phyloP scores from a whole-genome alignment of 1,284 basidiomycete species.

The Ustilago trichophora region DNA sequence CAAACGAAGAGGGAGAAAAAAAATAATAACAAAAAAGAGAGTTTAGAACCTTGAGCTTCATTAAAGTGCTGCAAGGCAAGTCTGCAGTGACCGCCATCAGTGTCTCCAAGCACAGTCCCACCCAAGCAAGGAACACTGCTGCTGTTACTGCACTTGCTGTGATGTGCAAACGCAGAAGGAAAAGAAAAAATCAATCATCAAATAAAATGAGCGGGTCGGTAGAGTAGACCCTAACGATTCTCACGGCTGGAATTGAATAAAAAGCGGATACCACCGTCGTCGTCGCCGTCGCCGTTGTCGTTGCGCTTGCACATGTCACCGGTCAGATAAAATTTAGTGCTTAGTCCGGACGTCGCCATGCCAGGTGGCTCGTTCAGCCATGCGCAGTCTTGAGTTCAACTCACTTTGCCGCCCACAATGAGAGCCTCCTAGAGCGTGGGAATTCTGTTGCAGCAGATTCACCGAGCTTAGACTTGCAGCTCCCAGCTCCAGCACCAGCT shows the following conservation, averaged over 20 bases:
- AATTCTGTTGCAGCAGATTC: constrained; percentile 9
- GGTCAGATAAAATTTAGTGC: constrained; percentile 1
- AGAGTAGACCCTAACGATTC: not conserved
- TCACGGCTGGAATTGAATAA: constrained; percentile 15
- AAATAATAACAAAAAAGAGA: too few relatives aligned
- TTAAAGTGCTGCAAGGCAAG: too few relatives aligned
- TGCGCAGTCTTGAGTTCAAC: not conserved
- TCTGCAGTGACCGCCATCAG: too few relatives aligned
- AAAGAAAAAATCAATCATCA: too few relatives aligned
- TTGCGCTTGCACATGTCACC: not conserved
- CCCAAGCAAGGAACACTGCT: not conserved
- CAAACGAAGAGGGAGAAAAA: too few relatives aligned
- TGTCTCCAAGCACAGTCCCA: not conserved
- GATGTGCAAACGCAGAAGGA: too few relatives aligned
- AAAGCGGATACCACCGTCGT: constrained; percentile 8
- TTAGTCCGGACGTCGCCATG: not conserved
- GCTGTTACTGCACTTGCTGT: too few relatives aligned
- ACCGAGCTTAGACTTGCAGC: not conserved
- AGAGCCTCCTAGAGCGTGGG: constrained; percentile 11
- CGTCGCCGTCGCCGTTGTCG: not conserved
- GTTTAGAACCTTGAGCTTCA: too few relatives aligned
- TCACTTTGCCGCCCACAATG: not conserved
- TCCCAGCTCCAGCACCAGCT: too few relatives aligned
- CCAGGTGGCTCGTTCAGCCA: not conserved
- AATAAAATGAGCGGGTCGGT: too few relatives aligned